Conservation (phyloP, 2,329 filamentous ascomycete species). For the Hymenotorrendiella dingleyae region DNA sequence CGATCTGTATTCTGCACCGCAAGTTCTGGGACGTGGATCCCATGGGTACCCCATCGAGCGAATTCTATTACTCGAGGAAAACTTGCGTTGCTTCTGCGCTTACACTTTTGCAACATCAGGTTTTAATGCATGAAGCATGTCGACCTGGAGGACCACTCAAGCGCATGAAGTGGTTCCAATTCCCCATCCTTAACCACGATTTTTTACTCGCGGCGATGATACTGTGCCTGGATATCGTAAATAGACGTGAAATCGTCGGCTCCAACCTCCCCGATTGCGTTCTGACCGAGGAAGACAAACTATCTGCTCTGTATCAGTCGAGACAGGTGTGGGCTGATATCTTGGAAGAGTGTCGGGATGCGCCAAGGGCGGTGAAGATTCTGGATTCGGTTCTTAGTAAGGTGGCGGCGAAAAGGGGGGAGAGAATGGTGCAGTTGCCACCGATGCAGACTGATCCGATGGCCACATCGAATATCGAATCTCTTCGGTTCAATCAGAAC, state of each 20-base stretch:
- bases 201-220: slow-evolving; percentile 57
- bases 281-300: slow-evolving; percentile 16
- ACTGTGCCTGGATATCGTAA: slow-evolving; percentile 41
- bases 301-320: slow-evolving; percentile 16
- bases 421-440: not conserved
- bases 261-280: slow-evolving; percentile 8
- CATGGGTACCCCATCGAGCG: slow-evolving; percentile 27
- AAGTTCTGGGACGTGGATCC: slow-evolving; percentile 44
- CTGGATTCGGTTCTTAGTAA: slow-evolving; percentile 16
- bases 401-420: slow-evolving; percentile 6
- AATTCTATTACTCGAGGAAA: slow-evolving; percentile 47
- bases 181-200: slow-evolving; percentile 52
- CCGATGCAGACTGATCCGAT: not conserved
- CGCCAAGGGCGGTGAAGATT: slow-evolving; percentile 17
- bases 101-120: slow-evolving; percentile 43
- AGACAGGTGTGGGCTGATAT: slow-evolving; percentile 22
- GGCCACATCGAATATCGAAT: not conserved
- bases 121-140: slow-evolving; percentile 41
- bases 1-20: slow-evolving; percentile 48
- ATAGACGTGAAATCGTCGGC: slow-evolving; percentile 2
- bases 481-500: not conserved
- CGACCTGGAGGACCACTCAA: slow-evolving; percentile 48
- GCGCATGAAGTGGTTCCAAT: slow-evolving; percentile 50
- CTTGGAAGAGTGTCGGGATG: slow-evolving; percentile 20
- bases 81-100: slow-evolving; percentile 45